Evolutionary conservation across 768 basidiomycete species (phyloP).

Genomic region (Boletus patriciae): DNA sequence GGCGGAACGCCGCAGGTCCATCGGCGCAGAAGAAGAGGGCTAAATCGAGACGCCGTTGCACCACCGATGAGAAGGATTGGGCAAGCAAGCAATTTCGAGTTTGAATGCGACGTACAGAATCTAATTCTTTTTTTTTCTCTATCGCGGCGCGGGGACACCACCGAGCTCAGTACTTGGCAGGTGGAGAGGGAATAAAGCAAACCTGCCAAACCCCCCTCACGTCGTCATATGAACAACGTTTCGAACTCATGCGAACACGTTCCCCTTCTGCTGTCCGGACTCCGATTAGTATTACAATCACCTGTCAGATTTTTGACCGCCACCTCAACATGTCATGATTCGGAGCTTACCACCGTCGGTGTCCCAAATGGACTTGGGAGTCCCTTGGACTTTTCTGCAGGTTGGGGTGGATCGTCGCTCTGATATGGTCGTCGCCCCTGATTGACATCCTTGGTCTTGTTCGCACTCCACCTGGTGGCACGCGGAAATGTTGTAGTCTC

Average conservation of each 20-base stretch:
- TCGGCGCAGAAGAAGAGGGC: background rate
- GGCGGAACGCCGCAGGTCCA: no score
- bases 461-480: slow-evolving; percentile 7
- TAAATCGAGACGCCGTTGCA: background rate
- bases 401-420: background rate
- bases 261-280: background rate
- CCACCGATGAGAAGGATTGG: no score
- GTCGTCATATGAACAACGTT: slow-evolving; percentile 5
- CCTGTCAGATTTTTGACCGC: slow-evolving; percentile 20
- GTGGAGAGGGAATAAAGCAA: background rate
- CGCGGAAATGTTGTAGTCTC: slow-evolving; percentile 13
- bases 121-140: background rate
- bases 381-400: background rate
- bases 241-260: slow-evolving; percentile 8
- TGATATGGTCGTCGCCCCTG: slow-evolving; percentile 9
- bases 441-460: slow-evolving; percentile 10
- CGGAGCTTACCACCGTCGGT: background rate
- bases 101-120: background rate
- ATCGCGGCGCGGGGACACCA: no score
- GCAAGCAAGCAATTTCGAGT: no score
- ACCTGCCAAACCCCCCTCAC: background rate
- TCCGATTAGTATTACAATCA: slow-evolving; percentile 8
- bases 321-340: slow-evolving; percentile 11
- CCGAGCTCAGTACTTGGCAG: background rate
- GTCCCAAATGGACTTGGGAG: slow-evolving; percentile 2